Percentiles rank a stretch among this genome's conserved stretches.
Evolutionary conservation across 768 basidiomycete genomes (phyloP).

Genomic region (Psilocybe cyanescens): DNA sequence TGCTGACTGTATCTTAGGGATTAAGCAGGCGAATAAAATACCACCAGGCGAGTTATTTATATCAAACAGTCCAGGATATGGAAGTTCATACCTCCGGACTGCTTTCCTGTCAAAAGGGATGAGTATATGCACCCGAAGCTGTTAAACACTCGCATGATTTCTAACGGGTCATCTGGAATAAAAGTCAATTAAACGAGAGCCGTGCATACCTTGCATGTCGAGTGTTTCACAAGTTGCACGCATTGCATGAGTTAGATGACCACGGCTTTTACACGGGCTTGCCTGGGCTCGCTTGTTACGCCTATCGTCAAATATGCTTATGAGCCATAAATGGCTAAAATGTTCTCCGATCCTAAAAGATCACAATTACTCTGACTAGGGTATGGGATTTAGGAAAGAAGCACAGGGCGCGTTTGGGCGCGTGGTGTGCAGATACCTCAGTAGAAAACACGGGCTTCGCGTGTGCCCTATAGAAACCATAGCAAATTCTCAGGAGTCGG

Average conservation of each 20-base stretch:
- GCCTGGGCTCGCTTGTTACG: too few species aligned
- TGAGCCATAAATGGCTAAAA: background rate
- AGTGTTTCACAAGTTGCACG: background rate
- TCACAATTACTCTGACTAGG: too few species aligned
- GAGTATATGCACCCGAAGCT: background rate
- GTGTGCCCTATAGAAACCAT: too few species aligned
- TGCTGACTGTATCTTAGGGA: background rate
- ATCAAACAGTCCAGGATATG: background rate
- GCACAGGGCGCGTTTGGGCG: too few species aligned
- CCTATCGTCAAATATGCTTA: background rate
- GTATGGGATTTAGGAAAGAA: too few species aligned
- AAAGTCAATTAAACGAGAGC: background rate
- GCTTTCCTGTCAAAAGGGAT: background rate
- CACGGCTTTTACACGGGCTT: background rate
- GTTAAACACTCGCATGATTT: background rate
- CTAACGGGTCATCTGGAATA: slow-evolving; percentile 2
- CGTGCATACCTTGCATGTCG: too few species aligned
- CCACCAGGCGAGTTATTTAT: slow-evolving; percentile 7
- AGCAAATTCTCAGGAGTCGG: background rate
- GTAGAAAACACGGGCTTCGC: too few species aligned
- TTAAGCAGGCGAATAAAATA: background rate
- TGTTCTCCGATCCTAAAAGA: too few species aligned
- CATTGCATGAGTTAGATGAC: slow-evolving; percentile 3
- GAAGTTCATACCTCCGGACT: too few species aligned
- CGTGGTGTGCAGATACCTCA: too few species aligned